These are phyloP conservation scores for Yamagishiella unicocca DNA, from an alignment of 139 green algal species.

Conservation along the genomic window DNA sequence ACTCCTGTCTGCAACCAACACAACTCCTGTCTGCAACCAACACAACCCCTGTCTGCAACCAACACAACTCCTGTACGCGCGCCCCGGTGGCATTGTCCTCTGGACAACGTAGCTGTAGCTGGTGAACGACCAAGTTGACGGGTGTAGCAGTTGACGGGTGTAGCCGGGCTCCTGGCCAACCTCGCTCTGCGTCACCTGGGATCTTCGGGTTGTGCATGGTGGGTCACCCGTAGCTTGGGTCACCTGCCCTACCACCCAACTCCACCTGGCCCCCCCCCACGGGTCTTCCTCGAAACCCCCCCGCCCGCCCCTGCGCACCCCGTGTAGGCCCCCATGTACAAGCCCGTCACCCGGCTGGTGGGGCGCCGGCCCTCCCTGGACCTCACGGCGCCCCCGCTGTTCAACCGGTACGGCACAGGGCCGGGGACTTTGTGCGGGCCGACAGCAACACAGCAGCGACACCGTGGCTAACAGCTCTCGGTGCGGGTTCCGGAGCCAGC, in stretches of 20 bases:
- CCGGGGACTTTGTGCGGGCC: neutral
- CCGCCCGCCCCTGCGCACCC: neutral
- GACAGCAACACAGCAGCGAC: neutral
- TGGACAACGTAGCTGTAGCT: too few species aligned
- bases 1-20: too few species aligned
- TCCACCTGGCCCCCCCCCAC: neutral
- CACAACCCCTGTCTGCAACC: too few species aligned
- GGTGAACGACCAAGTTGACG: neutral
- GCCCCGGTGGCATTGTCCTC: too few species aligned
- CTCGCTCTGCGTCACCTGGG: too few species aligned
- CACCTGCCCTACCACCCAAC: too few species aligned
- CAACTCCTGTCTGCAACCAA: too few species aligned
- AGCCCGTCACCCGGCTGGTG: slow-evolving; percentile 63
- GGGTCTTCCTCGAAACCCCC: too few species aligned
- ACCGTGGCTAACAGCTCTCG: neutral
- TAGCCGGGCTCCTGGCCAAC: neutral
- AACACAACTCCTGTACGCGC: too few species aligned
- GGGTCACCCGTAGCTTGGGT: too few species aligned
- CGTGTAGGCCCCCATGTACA: slow-evolving; percentile 55
- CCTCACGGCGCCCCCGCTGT: slow-evolving; percentile 61
- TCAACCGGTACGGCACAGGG: slow-evolving; percentile 54
- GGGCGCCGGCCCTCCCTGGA: slow-evolving; percentile 61
- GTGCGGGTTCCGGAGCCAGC: neutral
- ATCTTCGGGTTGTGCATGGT: too few species aligned
- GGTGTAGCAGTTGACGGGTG: neutral